Evolutionary conservation across 106 monocot genomes (phyloP).

Genomic region (Dendrobium officinale): DNA sequence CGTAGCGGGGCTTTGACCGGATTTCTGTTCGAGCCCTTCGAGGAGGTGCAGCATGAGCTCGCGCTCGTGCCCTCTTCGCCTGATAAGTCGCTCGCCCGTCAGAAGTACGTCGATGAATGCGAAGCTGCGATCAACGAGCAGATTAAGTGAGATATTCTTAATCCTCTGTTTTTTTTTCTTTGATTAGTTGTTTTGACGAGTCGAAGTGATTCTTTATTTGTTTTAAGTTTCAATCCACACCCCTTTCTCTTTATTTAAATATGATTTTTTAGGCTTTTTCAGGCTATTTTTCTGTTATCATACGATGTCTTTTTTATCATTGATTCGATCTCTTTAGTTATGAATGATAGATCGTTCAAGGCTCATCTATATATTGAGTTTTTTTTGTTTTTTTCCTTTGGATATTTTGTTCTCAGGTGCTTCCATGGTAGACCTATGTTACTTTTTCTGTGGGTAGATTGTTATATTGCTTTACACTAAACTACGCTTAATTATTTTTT

Average conservation of each 20-base stretch:
- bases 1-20: conserved; percentile 19
- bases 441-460: too few relatives aligned
- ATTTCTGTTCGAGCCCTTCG: conserved; percentile 67
- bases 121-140: conserved; percentile 88
- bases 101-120: conserved; percentile 51
- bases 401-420: too few relatives aligned
- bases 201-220: not conserved
- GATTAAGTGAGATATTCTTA: conserved; percentile 56
- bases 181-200: not conserved
- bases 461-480: too few relatives aligned
- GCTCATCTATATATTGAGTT: too few relatives aligned
- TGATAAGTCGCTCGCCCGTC: conserved; percentile 50
- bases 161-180: not conserved
- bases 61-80: conserved; percentile 35
- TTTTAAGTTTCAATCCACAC: not conserved
- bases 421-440: too few relatives aligned
- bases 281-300: too few relatives aligned
- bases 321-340: too few relatives aligned
- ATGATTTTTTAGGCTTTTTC: not conserved
- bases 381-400: too few relatives aligned
- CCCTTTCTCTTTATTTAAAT: not conserved
- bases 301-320: too few relatives aligned
- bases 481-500: too few relatives aligned
- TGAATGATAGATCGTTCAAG: too few relatives aligned
- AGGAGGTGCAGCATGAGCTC: conserved; percentile 66